These are phyloP conservation scores for Fagopyrum homotropicum DNA, from an alignment of 148 eudicot species.

Conservation along the genomic window DNA sequence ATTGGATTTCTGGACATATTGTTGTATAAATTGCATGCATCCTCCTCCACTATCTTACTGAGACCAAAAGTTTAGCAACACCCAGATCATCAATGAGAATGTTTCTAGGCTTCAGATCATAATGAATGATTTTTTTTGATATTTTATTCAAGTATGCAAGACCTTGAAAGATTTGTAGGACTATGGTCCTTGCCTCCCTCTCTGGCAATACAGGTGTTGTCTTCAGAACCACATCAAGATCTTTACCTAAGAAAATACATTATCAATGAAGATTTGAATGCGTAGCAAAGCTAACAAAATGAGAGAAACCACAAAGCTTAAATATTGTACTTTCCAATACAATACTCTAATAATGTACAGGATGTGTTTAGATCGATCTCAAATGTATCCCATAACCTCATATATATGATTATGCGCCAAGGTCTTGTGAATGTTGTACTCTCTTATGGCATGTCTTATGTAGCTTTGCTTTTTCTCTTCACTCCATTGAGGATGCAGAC, in stretches of 20 bases:
- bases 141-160: constrained; percentile 89
- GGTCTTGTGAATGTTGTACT: constrained; percentile 95
- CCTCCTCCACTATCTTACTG: constrained; percentile 95
- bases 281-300: background rate
- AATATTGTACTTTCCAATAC: constrained; percentile 52
- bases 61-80: constrained; percentile 94
- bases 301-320: background rate
- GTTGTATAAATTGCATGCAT: constrained; percentile 34
- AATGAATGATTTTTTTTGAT: constrained; percentile 84
- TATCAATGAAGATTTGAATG: background rate
- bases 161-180: constrained; percentile 94
- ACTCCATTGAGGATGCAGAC: constrained; percentile 91
- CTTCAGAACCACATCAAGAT: constrained; percentile 97
- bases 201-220: constrained; percentile 77
- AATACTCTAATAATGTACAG: constrained; percentile 89
- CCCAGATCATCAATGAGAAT: constrained; percentile 92
- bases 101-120: constrained; percentile 97
- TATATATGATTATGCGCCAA: constrained; percentile 85
- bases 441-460: constrained; percentile 92
- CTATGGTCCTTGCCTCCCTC: constrained; percentile 89
- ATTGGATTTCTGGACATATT: constrained; percentile 94
- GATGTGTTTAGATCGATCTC: constrained; percentile 96
- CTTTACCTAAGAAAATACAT: constrained; percentile 54
- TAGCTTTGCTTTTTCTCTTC: constrained; percentile 99
- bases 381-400: constrained; percentile 96